Evolutionary conservation across 164 flowering plant species (phyloP), one percentile per base, ranked within the genome.

Genomic region (Piper longum): DNA sequence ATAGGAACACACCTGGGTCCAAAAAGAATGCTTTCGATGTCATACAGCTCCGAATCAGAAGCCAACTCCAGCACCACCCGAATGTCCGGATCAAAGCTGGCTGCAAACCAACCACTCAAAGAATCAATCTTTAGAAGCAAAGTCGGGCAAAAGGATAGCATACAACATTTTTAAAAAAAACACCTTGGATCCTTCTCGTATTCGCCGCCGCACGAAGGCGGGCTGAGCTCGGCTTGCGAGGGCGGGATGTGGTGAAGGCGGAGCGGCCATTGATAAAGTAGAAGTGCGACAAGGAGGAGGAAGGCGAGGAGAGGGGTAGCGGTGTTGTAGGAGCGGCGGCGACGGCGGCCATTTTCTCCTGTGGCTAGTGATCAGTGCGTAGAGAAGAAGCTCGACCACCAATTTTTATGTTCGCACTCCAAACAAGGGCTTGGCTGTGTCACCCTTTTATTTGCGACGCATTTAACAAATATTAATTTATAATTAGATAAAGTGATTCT

Each of bases 31-130:
- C 73, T 70, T 65, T 81, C 83, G 56, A 92, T 76, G 71, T 92
- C 93, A 67, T 75, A 83, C 66, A 92, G 70, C 66, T 92, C 98
- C 43, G 91, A 77, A 57, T 85, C 86, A 0, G 96, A 83, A 16
- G 98, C 98, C 0, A 92, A 79, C 66, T 89, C 89, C 60, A 92
- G 90, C 69, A 88, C 98, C 4, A 61, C 55, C 18, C 89, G 79
- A 16, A 92, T 82, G 73, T 89, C 96, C 0, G 91, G 93, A 79
- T 92, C 98, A 69, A 60, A 79, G 36, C 65, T 54, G 59, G 76
- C 89, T 87, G 69, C 16, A 60, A 42, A 70, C 54, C 13, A 61
- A 62, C 26, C 16, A 14, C 19, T 41, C 6, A 54, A 6, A 16
- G 19, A 17, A 16, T 56, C 17, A 48, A 48, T 9, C 52, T 5